A percentile compares a stretch with the other conserved stretches of the same genome.
Evolutionary conservation across 805 yeast species (phyloP).

Genomic region (Teunomyces atbi): DNA sequence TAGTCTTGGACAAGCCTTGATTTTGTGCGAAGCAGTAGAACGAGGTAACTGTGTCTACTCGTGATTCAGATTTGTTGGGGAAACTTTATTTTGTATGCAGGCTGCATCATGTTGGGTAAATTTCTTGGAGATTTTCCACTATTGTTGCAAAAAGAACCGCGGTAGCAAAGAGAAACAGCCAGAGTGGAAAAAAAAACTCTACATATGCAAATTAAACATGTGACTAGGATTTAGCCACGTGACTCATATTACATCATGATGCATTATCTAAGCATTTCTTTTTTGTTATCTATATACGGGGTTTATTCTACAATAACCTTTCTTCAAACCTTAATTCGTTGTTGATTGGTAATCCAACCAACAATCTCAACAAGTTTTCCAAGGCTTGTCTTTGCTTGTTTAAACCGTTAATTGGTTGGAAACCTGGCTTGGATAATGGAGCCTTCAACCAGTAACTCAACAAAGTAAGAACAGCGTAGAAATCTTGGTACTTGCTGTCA

Average conservation of each 20-base stretch:
- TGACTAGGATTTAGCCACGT: not conserved
- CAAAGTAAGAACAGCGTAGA: slow-evolving; percentile 84
- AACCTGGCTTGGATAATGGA: slow-evolving; percentile 89
- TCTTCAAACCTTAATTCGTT: slow-evolving; percentile 95
- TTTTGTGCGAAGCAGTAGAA: not conserved
- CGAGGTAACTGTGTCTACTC: not conserved
- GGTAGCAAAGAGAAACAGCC: not conserved
- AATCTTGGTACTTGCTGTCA: slow-evolving; percentile 51
- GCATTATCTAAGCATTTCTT: no score
- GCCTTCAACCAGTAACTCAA: slow-evolving; percentile 96
- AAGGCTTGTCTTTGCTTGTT: slow-evolving; percentile 92
- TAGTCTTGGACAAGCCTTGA: not conserved
- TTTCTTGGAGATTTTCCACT: not conserved
- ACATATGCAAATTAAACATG: not conserved
- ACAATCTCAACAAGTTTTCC: slow-evolving; percentile 84
- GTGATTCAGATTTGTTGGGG: slow-evolving; percentile 1
- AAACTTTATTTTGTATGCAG: slow-evolving; percentile 1
- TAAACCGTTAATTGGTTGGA: slow-evolving; percentile 85
- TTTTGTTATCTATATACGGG: not conserved
- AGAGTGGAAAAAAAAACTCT: not conserved
- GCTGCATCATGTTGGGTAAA: slow-evolving; percentile 2
- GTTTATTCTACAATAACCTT: slow-evolving; percentile 48
- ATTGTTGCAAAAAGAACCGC: not conserved
- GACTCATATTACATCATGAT: no score
- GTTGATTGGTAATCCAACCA: slow-evolving; percentile 85